Conservation (phyloP, 805 yeast species). For the Nakazawaea siamensis region DNA sequence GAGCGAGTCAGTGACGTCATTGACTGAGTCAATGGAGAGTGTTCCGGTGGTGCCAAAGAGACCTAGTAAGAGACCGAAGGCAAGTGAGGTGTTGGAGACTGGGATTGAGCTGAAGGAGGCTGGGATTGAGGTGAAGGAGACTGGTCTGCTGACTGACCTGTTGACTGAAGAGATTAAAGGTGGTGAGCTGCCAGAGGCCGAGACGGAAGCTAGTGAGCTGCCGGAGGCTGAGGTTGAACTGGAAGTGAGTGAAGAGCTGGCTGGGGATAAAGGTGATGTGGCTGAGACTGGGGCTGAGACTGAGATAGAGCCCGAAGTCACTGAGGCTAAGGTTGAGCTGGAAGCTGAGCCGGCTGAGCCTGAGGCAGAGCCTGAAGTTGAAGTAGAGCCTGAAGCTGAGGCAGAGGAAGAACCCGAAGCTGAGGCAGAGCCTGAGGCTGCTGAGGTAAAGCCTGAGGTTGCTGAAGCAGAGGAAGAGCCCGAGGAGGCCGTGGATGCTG, state of each 20-base stretch:
- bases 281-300: not conserved
- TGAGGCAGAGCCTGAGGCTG: not conserved
- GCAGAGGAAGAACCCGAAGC: not conserved
- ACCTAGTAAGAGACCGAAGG: constrained; percentile 3
- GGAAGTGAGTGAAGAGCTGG: not conserved
- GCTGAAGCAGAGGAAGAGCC: not conserved
- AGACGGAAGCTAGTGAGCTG: constrained; percentile 1
- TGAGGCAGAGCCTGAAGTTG: not conserved
- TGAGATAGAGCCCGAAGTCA: not conserved
- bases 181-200: not conserved
- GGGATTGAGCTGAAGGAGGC: not conserved
- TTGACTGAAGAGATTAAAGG: constrained; percentile 3
- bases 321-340: not conserved
- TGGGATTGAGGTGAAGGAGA: not conserved
- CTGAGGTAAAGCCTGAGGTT: not conserved
- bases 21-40: too few species aligned
- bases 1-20: too few species aligned
- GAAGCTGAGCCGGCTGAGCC: not conserved
- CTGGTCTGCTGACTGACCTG: not conserved
- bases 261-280: constrained; percentile 1
- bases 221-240: not conserved
- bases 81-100: not conserved
- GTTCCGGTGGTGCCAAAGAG: constrained; percentile 13
- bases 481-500: not conserved
- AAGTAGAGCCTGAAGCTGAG: constrained; percentile 1